These are phyloP conservation scores for Boeremia exigua DNA, from an alignment of 2,329 filamentous ascomycete genomes.

Conservation along the genomic window DNA sequence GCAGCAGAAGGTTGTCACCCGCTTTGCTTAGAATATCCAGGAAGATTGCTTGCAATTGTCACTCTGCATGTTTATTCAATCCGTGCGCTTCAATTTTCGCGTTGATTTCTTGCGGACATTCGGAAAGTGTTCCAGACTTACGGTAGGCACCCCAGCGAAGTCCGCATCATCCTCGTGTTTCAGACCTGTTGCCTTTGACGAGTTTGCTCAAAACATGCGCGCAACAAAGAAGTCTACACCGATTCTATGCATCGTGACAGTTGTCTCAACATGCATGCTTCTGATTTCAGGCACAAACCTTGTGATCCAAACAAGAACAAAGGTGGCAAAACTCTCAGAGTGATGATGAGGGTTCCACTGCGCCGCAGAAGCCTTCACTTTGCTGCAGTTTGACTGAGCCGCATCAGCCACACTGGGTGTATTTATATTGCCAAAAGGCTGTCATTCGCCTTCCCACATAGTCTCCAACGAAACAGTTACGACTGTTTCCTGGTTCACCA, in stretches of 20 bases:
- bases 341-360: constrained; percentile 10
- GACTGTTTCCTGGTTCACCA: no score
- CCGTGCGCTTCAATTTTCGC: no score
- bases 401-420: constrained; percentile 9
- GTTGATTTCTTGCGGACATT: no score
- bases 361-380: constrained; percentile 8
- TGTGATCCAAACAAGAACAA: neutral
- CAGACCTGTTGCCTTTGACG: no score
- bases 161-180: no score
- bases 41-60: no score
- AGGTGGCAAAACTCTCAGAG: neutral
- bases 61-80: no score
- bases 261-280: neutral
- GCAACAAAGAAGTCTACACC: neutral
- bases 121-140: no score
- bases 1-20: no score
- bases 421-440: neutral
- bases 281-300: neutral
- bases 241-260: neutral
- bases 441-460: neutral
- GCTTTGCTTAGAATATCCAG: no score
- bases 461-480: no score
- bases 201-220: neutral
- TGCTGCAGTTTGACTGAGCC: constrained; percentile 6
- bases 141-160: no score